These are phyloP conservation scores for Malus sieversii DNA, from an alignment of 306 rosid genomes.

Conservation along the genomic window DNA sequence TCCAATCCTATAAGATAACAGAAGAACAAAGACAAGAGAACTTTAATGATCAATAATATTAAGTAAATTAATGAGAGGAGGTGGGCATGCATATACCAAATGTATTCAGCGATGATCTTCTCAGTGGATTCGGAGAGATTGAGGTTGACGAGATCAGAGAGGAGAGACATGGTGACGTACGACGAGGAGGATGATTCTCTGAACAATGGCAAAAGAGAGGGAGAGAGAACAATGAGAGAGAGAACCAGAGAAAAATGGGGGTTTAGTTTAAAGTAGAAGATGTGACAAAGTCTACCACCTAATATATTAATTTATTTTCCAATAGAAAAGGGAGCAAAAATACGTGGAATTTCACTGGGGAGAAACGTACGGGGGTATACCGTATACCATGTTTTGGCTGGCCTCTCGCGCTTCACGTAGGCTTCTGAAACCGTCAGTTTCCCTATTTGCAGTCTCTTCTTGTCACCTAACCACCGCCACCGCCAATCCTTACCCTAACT, in stretches of 20 bases:
- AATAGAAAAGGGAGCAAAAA: not conserved
- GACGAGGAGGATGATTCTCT: not conserved
- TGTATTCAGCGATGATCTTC: slow-evolving; percentile 75
- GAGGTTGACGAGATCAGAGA: slow-evolving; percentile 66
- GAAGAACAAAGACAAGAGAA: not conserved
- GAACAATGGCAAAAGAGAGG: not conserved
- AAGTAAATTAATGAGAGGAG: not conserved
- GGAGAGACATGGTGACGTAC: slow-evolving; percentile 31
- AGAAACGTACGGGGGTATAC: not conserved
- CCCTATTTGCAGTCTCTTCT: slow-evolving; percentile 18
- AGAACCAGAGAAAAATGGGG: not conserved
- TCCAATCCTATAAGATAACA: slow-evolving; percentile 29
- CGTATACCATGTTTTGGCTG: not conserved
- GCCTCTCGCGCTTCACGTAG: slow-evolving; percentile 29
- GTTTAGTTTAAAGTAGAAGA: not conserved
- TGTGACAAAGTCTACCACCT: not conserved
- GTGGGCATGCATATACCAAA: slow-evolving; percentile 41
- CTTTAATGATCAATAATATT: not conserved
- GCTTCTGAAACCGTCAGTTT: slow-evolving; percentile 22
- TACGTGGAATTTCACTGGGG: not conserved
- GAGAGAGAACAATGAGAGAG: not conserved
- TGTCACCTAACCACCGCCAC: slow-evolving; percentile 11
- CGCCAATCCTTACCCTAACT: not conserved
- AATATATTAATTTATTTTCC: not conserved
- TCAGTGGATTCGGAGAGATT: slow-evolving; percentile 53